Evolutionary conservation across 2,329 filamentous ascomycete genomes (phyloP), one percentile per base, ranked within the genome.

Genomic region (Paraconiothyrium brasiliense): DNA sequence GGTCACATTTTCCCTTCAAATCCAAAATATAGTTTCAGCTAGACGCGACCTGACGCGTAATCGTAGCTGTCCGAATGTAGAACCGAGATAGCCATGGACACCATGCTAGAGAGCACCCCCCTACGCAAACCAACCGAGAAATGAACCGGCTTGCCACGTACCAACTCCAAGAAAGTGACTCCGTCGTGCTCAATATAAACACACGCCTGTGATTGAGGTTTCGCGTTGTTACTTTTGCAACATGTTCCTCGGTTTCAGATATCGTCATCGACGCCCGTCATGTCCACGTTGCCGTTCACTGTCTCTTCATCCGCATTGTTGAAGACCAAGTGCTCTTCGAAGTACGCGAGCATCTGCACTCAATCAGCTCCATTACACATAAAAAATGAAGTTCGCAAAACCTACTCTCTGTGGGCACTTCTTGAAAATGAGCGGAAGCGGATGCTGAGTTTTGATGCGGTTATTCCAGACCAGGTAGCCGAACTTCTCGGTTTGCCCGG

Each of bases 401-500:
- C 56, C 8, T 48, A 84, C 90, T 84, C 90, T 92, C 73, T 94
- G 92, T 0, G 92, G 92, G 67, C 91, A 93, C 68, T 92, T 89
- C 71, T 88, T 85, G 70, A 94, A 92, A 8, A 93, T 85, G 14
- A 89, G 84, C 22, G 83, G 77, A 16, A 92, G 87, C 10, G 87
- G 84, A 70, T 94, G 92, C 72, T 91, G 89, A 0, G 90, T 92
- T 81, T 92, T 93, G 51, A 87, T 83, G 9, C 88, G 88, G 62
- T 90, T 88, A 69, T 88, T 89, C 92, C 92, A 94, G 13, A 87
- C 87, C 35, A 94, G 79, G 68, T 90, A 92, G 0, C 91, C 90
- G 35, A 88, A 84, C 14, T 92, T 81, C 61, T 84, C 85, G 4
- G 80, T 82, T 30, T 85, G 81, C 65, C 73, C 76, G 11, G 73